Percentiles rank a stretch among this genome's conserved stretches.
Conservation (phyloP, 192 early-diverging fungal species). For the Diversispora epigaea region DNA sequence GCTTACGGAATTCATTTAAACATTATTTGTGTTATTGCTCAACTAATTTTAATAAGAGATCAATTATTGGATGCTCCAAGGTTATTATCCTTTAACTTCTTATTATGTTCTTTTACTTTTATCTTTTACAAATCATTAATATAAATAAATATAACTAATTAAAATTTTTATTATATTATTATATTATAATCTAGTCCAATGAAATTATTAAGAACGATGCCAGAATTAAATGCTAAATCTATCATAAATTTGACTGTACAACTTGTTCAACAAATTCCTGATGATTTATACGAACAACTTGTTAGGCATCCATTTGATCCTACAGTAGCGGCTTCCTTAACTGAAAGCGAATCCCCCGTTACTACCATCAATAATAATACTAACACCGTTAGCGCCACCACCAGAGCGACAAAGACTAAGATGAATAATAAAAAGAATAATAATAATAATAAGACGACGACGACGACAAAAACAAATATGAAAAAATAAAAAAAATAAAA, state of each 20-base stretch:
- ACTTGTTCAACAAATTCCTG: slow-evolving; percentile 60
- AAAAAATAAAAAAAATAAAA: no score
- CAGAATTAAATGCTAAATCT: slow-evolving; percentile 60
- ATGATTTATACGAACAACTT: slow-evolving; percentile 71
- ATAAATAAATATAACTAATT: background rate
- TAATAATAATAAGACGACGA: no score
- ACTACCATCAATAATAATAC: no score
- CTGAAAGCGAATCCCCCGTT: no score
- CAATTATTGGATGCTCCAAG: slow-evolving; percentile 70
- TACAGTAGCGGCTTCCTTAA: slow-evolving; percentile 31
- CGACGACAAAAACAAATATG: no score
- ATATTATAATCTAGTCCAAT: no score
- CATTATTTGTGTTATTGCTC: slow-evolving; percentile 85
- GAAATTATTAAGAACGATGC: slow-evolving; percentile 67
- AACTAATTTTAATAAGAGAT: slow-evolving; percentile 72
- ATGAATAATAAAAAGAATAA: no score
- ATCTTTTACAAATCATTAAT: background rate
- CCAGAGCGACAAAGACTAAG: no score
- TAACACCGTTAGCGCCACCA: no score
- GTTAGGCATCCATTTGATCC: slow-evolving; percentile 78
- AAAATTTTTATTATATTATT: no score
- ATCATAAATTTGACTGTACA: slow-evolving; percentile 58
- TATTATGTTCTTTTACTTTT: background rate
- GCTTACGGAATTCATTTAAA: slow-evolving; percentile 92
- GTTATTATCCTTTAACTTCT: slow-evolving; percentile 37